Percentiles rank a stretch among this genome's conserved stretches.
These are phyloP conservation scores for Triangularia verruculosa DNA, from an alignment of 2,329 filamentous ascomycete species.

Conservation along the genomic window DNA sequence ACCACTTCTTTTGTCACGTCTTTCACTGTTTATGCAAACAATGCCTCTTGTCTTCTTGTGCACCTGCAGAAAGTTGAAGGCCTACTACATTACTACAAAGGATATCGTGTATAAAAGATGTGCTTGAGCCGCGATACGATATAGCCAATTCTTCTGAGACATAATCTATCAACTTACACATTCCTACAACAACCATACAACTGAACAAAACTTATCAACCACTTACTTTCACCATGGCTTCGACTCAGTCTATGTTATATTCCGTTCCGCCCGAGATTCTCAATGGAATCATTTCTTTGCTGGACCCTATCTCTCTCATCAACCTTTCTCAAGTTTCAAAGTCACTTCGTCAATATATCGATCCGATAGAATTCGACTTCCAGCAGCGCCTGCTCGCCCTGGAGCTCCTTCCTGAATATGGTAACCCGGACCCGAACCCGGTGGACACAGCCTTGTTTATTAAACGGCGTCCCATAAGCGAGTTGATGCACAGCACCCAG, in stretches of 20 bases:
- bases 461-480: slow-evolving; percentile 1
- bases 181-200: not conserved
- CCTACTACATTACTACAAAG: too few species aligned
- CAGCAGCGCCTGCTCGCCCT: slow-evolving; percentile 24
- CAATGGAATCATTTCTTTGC: slow-evolving; percentile 8
- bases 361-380: slow-evolving; percentile 19
- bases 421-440: slow-evolving; percentile 19
- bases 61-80: too few species aligned
- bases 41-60: too few species aligned
- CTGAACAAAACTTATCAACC: not conserved
- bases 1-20: not conserved
- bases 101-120: too few species aligned
- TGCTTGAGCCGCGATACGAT: too few species aligned
- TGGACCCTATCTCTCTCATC: slow-evolving; percentile 26
- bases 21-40: too few species aligned
- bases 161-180: too few species aligned
- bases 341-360: slow-evolving; percentile 14
- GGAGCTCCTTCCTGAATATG: slow-evolving; percentile 22
- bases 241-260: not conserved
- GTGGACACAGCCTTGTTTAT: not conserved
- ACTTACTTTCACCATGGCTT: not conserved
- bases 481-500: not conserved
- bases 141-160: too few species aligned
- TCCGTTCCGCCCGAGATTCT: slow-evolving; percentile 11
- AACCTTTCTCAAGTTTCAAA: slow-evolving; percentile 19